Base-by-base conservation (phyloP, 352 stramenopile genomes). In the Halophytophthora batemanensis region DNA sequence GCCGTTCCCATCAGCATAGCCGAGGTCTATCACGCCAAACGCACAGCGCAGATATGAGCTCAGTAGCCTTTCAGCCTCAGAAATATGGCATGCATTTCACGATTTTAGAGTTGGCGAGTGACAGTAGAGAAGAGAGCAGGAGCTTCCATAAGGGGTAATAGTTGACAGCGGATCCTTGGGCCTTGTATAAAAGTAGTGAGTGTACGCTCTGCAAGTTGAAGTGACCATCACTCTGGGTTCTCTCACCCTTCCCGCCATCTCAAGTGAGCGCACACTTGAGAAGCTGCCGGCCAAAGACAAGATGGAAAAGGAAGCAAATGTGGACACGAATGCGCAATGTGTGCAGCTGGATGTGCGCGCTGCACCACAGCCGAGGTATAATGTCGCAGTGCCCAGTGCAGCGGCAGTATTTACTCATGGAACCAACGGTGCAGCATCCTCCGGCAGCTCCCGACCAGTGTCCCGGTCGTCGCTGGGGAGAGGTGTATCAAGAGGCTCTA, bases 151-250 rank as follows among this genome's bases (percentile, higher is more conserved):
- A n/a, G n/a, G n/a, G n/a, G n/a, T n/a, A n/a, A n/a, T n/a, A n/a
- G n/a, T n/a, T n/a, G n/a, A n/a, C n/a, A n/a, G n/a, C n/a, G n/a
- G n/a, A n/a, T n/a, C n/a, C n/a, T n/a, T n/a, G n/a, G n/a, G n/a
- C n/a, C n/a, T n/a, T n/a, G n/a, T n/a, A n/a, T n/a, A n/a, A n/a
- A n/a, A n/a, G n/a, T n/a, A n/a, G n/a, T n/a, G n/a, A n/a, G n/a
- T n/a, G n/a, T n/a, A n/a, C n/a, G n/a, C n/a, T n/a, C n/a, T n/a
- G n/a, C 18, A 68, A 55, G 64, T 74, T 70, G 64, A 64, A 74
- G 46, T 61, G 54, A 73, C 55, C 57, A 75, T 75, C 69, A 78
- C 48, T 78, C 58, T 57, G 19, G 41, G 17, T 39, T 46, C 55
- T 54, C 22, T 57, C 21, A 12, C 25, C 6, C 5, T 34, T 19